Base-by-base conservation (phyloP, 345 rosid genomes). In the Streptanthus diversifolius region DNA sequence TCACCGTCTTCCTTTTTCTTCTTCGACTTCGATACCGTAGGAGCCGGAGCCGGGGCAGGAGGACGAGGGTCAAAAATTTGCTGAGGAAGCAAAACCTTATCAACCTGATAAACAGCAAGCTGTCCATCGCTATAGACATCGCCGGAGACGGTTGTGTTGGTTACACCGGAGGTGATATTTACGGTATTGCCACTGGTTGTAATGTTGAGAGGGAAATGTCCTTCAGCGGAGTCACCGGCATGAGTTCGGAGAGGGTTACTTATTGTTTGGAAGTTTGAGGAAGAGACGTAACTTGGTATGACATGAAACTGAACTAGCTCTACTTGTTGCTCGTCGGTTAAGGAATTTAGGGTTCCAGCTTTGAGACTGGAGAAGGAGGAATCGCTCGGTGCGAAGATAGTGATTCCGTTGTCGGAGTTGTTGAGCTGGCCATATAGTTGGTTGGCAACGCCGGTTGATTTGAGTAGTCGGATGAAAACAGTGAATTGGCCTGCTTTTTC, bases 401-500 rank as follows among this genome's bases (percentile, higher is more conserved):
- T 83, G 33, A 83, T 76, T 2, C 83, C 84, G 15, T 81, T 81
- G 74, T 83, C 80, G 25, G 84, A 51, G 62, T 81, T 76, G 76
- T 83, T 83, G 47, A 81, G 84, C 66, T 81, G 82, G 33, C 82
- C 78, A 55, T 61, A 32, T 41, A 83, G 82, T 55, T 78, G 82
- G 70, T 45, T 67, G 11, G 78, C 80, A 10, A 77, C 86, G 18
- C 79, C 82, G 54, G 92, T 87, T 39, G 83, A 65, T 63, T 80
- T 82, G 69, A 87, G 78, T 5, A 87, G 86, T 15, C 86, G 80
- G 60, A 83, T 75, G 22, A 87, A 75, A 71, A 82, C 41, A 6
- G 80, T 81, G 80, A 85, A 87, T 19, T 80, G 83, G 5, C 86
- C 84, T 5, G 82, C 82, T 51, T 85, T 85, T 32, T 84, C 85